phyloP scores from a whole-genome alignment of 352 stramenopile genomes.

The Pythium insidiosum region DNA sequence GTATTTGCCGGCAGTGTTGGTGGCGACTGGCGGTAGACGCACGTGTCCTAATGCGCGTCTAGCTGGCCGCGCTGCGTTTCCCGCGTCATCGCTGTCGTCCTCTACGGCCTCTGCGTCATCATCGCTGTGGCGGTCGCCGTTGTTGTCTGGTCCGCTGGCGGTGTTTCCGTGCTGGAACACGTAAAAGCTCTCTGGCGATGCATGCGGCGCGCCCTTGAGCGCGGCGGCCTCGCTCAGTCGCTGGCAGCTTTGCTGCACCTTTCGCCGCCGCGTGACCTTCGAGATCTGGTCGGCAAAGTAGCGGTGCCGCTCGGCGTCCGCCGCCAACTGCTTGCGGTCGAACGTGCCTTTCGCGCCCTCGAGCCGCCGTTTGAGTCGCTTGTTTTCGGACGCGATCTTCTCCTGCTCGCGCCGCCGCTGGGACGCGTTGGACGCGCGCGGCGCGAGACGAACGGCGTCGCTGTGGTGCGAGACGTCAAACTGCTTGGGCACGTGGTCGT shows the following conservation, averaged over 20 bases:
- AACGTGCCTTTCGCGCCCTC: conserved; percentile 29
- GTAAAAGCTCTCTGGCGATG: conserved; percentile 5
- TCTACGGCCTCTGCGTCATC: background rate
- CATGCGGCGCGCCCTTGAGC: background rate
- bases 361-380: conserved; percentile 29
- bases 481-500: conserved; percentile 39
- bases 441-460: conserved; percentile 27
- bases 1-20: background rate
- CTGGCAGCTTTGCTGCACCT: conserved; percentile 30
- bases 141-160: background rate
- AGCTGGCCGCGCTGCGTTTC: too few species aligned
- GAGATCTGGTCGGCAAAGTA: conserved; percentile 54
- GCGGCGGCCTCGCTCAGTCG: conserved; percentile 7
- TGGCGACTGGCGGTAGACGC: background rate
- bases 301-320: conserved; percentile 28
- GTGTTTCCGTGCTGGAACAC: conserved; percentile 6
- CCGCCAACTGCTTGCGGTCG: conserved; percentile 36
- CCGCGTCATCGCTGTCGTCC: background rate
- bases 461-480: conserved; percentile 55
- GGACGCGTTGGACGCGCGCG: conserved; percentile 22
- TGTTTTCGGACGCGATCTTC: conserved; percentile 40
- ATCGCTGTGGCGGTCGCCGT: background rate
- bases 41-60: background rate
- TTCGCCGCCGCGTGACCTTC: conserved; percentile 31
- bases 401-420: conserved; percentile 29